phyloP scores from a whole-genome alignment of 2,329 filamentous ascomycete species.

The Aspergillus sojae region DNA sequence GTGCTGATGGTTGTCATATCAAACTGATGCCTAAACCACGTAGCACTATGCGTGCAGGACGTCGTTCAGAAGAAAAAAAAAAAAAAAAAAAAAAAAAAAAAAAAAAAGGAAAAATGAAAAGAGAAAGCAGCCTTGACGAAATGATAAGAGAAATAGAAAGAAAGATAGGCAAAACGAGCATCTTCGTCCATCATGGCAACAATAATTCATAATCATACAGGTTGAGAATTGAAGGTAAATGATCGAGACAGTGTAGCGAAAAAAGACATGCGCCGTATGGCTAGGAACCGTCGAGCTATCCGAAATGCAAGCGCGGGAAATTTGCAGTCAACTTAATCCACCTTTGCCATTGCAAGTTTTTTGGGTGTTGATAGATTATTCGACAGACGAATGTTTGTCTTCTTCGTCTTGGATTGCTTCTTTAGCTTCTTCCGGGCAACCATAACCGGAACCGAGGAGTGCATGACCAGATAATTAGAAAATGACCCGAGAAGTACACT shows the following conservation, averaged over 20 bases:
- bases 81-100: background rate
- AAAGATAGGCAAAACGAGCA: background rate
- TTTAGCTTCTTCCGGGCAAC: slow-evolving; percentile 87
- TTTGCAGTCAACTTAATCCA: slow-evolving; percentile 58
- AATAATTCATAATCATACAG: slow-evolving; percentile 16
- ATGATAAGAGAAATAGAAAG: background rate
- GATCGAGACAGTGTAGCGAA: background rate
- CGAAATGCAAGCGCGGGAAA: background rate
- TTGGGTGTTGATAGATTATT: slow-evolving; percentile 79
- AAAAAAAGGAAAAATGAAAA: background rate
- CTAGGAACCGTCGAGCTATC: slow-evolving; percentile 8
- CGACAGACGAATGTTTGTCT: slow-evolving; percentile 69
- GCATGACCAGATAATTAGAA: slow-evolving; percentile 95
- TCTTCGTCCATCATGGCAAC: slow-evolving; percentile 8
- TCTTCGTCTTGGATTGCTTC: slow-evolving; percentile 82
- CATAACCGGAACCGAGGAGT: slow-evolving; percentile 97
- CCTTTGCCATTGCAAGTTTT: slow-evolving; percentile 70
- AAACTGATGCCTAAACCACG: background rate
- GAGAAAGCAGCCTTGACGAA: background rate
- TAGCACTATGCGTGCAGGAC: background rate
- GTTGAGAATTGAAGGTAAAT: slow-evolving; percentile 3
- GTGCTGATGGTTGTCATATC: background rate
- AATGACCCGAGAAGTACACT: slow-evolving; percentile 95
- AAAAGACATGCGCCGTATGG: slow-evolving; percentile 4
- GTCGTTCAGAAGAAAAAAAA: background rate